Evolutionary conservation across 345 rosid species (phyloP).

Genomic region (Eucalyptus curtisii): DNA sequence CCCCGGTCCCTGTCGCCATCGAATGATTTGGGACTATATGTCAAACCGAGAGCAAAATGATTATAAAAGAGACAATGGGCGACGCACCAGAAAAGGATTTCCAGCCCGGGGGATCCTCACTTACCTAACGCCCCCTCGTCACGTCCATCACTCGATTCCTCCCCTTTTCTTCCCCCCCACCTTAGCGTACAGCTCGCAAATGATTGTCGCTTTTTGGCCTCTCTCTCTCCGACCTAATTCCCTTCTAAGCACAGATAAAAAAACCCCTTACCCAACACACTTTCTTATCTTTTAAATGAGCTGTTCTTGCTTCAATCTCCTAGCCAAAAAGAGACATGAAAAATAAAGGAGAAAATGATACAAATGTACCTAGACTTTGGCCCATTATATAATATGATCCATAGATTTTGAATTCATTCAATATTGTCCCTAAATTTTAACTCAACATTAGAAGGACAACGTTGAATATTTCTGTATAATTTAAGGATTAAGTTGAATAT

Average conservation of each 20-base stretch:
- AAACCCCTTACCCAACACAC: background rate
- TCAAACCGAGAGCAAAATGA: background rate
- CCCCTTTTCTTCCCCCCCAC: background rate
- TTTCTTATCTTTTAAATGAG: background rate
- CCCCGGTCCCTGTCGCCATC: background rate
- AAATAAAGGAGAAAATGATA: background rate
- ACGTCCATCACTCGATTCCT: background rate
- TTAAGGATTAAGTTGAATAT: background rate
- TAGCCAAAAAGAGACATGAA: fast-evolving
- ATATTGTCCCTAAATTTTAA: background rate
- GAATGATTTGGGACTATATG: background rate
- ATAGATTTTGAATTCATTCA: too few relatives aligned
- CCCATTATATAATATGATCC: too few relatives aligned
- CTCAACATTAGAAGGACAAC: fast-evolving
- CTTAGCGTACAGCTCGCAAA: background rate
- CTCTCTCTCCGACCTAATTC: background rate
- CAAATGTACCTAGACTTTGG: background rate
- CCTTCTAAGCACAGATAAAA: background rate
- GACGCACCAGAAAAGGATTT: background rate
- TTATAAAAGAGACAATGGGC: background rate
- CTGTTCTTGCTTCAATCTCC: background rate
- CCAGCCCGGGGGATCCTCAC: background rate
- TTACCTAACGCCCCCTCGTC: background rate
- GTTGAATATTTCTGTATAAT: fast-evolving
- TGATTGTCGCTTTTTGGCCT: background rate